phyloP scores from a whole-genome alignment of 176 grass and related monocot species.

The Saccharum spontaneum region DNA sequence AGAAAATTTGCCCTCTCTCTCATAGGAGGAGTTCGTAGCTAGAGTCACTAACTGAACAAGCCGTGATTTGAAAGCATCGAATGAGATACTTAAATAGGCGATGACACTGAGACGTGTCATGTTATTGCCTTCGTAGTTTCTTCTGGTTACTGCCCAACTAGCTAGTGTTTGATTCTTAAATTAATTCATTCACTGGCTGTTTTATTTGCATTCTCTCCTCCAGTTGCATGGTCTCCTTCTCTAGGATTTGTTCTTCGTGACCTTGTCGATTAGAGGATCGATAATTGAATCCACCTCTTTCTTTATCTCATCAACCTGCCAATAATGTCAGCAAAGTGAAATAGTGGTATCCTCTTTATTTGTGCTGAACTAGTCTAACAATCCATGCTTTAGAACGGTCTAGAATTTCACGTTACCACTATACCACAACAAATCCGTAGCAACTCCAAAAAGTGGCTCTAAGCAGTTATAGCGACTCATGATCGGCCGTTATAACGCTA shows the following conservation, averaged over 20 bases:
- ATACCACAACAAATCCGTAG: too few species aligned
- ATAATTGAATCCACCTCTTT: conserved; percentile 46
- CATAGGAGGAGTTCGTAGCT: not conserved
- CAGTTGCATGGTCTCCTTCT: not conserved
- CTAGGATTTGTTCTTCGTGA: not conserved
- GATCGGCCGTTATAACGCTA: too few species aligned
- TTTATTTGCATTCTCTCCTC: not conserved
- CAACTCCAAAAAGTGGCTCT: too few species aligned
- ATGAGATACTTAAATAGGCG: not conserved
- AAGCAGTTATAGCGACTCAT: too few species aligned
- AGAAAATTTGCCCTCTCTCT: not conserved
- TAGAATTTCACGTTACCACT: too few species aligned
- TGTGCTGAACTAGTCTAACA: too few species aligned
- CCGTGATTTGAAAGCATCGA: not conserved
- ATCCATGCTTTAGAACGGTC: too few species aligned
- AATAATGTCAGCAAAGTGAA: not conserved
- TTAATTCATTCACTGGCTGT: not conserved
- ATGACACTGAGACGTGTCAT: not conserved
- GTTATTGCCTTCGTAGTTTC: not conserved
- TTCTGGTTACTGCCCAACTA: not conserved
- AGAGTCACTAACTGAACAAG: not conserved
- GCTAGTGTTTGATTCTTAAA: not conserved
- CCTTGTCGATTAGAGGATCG: conserved; percentile 41
- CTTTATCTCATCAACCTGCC: conserved; percentile 55
- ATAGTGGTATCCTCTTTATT: not conserved